phyloP scores from a whole-genome alignment of 2,329 filamentous ascomycete genomes.

The Elsinoe arachidis region DNA sequence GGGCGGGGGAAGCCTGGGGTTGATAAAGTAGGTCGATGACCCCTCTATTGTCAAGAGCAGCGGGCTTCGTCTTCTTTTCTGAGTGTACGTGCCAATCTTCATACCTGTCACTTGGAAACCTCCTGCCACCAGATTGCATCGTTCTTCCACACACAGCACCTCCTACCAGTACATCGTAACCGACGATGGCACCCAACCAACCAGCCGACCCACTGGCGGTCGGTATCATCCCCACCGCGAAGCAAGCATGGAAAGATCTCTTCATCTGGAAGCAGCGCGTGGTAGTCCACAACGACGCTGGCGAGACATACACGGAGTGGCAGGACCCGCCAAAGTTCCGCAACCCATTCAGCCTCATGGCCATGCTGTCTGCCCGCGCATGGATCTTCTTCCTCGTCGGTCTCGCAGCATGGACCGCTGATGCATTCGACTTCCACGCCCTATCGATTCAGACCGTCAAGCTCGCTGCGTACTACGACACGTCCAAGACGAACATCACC shows the following conservation, averaged over 20 bases:
- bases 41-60: background rate
- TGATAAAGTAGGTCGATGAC: background rate
- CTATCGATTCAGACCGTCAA: conserved; percentile 70
- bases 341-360: conserved; percentile 63
- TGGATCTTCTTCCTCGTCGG: conserved; percentile 71
- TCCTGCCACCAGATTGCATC: background rate
- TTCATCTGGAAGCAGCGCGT: conserved; percentile 69
- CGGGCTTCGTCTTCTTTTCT: background rate
- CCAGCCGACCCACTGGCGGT: conserved; percentile 59
- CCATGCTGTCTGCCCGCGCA: conserved; percentile 53
- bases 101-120: background rate
- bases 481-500: conserved; percentile 59
- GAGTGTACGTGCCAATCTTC: background rate
- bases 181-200: conserved; percentile 29
- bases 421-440: conserved; percentile 78
- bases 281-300: conserved; percentile 54
- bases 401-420: conserved; percentile 67
- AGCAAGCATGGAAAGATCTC: conserved; percentile 55
- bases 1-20: background rate
- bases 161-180: too few species aligned
- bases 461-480: conserved; percentile 50
- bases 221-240: conserved; percentile 56
- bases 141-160: too few species aligned
- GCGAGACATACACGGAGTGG: conserved; percentile 61
- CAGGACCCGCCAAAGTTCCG: conserved; percentile 54